phyloP scores from a whole-genome alignment of 352 stramenopile genomes.

The Phytophthora cajani region DNA sequence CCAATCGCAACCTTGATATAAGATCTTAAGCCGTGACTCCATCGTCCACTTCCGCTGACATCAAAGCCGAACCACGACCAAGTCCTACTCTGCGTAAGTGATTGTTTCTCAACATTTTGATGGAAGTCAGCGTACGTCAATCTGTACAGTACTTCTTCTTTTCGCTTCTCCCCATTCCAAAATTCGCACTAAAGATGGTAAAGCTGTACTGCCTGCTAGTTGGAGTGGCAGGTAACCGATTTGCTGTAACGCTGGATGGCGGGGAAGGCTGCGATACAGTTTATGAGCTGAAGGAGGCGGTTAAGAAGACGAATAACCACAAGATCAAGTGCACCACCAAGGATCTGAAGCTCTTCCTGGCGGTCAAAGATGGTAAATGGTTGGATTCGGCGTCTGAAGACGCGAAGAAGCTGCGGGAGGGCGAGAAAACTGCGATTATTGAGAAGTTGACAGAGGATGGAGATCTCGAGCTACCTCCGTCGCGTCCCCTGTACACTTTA shows the following conservation, averaged over 20 bases:
- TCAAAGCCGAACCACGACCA: too few relatives aligned
- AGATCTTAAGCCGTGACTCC: too few relatives aligned
- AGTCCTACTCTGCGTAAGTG: too few relatives aligned
- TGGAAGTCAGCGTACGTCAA: not conserved
- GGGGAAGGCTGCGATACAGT: not conserved
- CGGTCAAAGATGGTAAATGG: not conserved
- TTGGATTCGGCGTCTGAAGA: not conserved
- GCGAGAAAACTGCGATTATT: not conserved
- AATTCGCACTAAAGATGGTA: not conserved
- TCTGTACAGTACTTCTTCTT: slow-evolving; percentile 7
- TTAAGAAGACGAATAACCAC: not conserved
- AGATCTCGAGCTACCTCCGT: not conserved
- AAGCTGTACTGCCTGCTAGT: not conserved
- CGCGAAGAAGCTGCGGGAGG: not conserved
- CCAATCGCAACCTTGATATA: too few relatives aligned
- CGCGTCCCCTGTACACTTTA: not conserved
- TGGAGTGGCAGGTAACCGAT: not conserved
- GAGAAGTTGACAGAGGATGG: not conserved
- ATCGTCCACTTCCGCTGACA: too few relatives aligned
- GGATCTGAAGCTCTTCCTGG: not conserved
- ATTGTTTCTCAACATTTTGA: too few relatives aligned
- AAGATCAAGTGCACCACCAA: not conserved
- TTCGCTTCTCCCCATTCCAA: too few relatives aligned
- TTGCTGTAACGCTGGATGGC: not conserved
- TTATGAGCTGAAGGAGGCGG: not conserved